Base-by-base conservation (phyloP, 257 asterid genomes). In the Mentha longifolia region DNA sequence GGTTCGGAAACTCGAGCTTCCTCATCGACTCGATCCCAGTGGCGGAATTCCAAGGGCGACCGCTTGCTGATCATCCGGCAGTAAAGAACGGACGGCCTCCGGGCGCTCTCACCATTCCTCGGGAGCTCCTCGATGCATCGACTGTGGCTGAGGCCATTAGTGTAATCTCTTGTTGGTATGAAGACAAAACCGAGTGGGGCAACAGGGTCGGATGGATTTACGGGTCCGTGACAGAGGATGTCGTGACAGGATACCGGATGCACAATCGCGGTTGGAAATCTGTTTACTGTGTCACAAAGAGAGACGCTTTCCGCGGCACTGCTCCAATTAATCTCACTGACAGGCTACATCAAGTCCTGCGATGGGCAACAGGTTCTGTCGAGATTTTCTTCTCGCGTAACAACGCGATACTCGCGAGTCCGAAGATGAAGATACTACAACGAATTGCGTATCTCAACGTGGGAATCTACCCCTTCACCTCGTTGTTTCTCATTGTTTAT, bases 141-240 rank as follows among this genome's bases (percentile, higher is more conserved):
- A 86, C 95, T 0, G 97, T 91, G 31, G 96, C 96, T 12, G 97
- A 91, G 76, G 96, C 96, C 13, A 87, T 91, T 16, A 91, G 97
- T 63, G 96, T 89, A 46, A 91, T 91, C 16, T 91, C 97, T 7
- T 91, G 96, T 56, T 91, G 95, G 96, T 91, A 91, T 0, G 97
- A 91, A 72, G 97, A 91, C 67, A 91, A 91, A 79, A 89, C 97
- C 0, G 97, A 91, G 74, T 91, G 97, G 97, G 97, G 97, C 5
- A 82, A 85, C 37, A 86, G 96, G 16, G 97, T 91, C 2, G 97
- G 97, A 59, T 91, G 97, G 97, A 91, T 89, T 77, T 91, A 91
- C 2, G 97, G 96, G 12, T 90, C 96, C 0, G 96, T 90, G 22
- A 90, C 96, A 0, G 96, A 90, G 74, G 97, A 90, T 35, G 96